Evolutionary conservation across 2,329 filamentous ascomycete species (phyloP).

Genomic region (Botrytis sinoallii): DNA sequence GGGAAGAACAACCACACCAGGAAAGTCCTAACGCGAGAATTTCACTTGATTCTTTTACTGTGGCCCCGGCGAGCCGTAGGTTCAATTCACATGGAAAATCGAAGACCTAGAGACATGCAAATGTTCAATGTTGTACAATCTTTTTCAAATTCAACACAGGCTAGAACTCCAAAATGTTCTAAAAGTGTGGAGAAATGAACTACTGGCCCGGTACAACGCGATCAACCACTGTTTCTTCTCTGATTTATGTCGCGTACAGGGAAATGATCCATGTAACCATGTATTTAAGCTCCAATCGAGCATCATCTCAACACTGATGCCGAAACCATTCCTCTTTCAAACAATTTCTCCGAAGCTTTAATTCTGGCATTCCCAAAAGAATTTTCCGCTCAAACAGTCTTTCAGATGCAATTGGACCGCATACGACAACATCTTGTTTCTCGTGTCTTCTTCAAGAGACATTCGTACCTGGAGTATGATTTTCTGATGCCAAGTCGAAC

Average conservation of each 20-base stretch:
- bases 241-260: neutral
- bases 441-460: neutral
- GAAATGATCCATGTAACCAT: neutral
- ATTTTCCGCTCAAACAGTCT: neutral
- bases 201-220: neutral
- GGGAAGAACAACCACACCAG: too few species aligned
- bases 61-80: neutral
- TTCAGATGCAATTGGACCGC: neutral
- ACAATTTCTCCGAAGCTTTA: neutral
- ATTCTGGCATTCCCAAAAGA: neutral
- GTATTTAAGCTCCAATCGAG: neutral
- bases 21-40: neutral
- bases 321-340: neutral
- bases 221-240: neutral
- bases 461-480: neutral
- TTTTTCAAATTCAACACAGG: neutral
- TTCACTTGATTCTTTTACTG: neutral
- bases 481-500: neutral
- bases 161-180: neutral
- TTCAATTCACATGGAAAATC: neutral
- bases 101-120: neutral
- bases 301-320: neutral
- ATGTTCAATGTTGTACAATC: neutral
- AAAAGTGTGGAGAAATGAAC: neutral
- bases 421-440: neutral